Percentiles rank a stretch among this genome's conserved stretches.
Evolutionary conservation across 78 protist genomes (phyloP).

Genomic region (Acrasis kona): DNA sequence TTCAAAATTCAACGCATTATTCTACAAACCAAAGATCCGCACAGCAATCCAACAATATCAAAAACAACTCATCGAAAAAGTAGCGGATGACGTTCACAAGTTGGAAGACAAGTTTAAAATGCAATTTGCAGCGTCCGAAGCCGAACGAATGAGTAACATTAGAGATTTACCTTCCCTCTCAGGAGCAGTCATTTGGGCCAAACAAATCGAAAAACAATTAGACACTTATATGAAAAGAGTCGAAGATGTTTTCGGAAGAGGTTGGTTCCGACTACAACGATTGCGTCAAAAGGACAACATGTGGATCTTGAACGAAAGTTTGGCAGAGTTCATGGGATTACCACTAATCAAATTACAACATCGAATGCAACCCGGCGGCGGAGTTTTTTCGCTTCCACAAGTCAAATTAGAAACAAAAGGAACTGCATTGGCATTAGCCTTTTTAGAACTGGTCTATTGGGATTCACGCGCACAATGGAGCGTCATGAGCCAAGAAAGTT

Average conservation of each 20-base stretch:
- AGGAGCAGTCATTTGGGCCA: constrained; percentile 79
- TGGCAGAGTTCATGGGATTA: constrained; percentile 12
- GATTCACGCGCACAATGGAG: constrained; percentile 7
- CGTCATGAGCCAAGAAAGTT: neutral
- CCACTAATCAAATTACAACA: too few relatives aligned
- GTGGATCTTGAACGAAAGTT: constrained; percentile 15
- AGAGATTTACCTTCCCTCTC: constrained; percentile 81
- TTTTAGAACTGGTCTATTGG: constrained; percentile 1
- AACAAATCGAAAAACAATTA: constrained; percentile 79
- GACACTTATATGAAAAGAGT: constrained; percentile 67
- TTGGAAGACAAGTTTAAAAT: constrained; percentile 66
- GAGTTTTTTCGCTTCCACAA: too few relatives aligned
- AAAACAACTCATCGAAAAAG: constrained; percentile 61
- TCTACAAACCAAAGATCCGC: constrained; percentile 29
- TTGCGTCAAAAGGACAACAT: constrained; percentile 38
- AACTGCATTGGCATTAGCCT: constrained; percentile 12
- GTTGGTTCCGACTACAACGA: constrained; percentile 54
- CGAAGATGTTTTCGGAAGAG: constrained; percentile 75
- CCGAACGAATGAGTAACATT: constrained; percentile 48
- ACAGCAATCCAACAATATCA: constrained; percentile 76
- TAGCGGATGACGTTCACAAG: constrained; percentile 69
- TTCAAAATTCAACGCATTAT: constrained; percentile 64
- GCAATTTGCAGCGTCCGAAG: constrained; percentile 55
- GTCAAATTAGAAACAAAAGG: constrained; percentile 2
- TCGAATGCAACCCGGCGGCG: too few relatives aligned